Conservation (phyloP, 768 basidiomycete species). For the Cystofilobasidium macerans region DNA sequence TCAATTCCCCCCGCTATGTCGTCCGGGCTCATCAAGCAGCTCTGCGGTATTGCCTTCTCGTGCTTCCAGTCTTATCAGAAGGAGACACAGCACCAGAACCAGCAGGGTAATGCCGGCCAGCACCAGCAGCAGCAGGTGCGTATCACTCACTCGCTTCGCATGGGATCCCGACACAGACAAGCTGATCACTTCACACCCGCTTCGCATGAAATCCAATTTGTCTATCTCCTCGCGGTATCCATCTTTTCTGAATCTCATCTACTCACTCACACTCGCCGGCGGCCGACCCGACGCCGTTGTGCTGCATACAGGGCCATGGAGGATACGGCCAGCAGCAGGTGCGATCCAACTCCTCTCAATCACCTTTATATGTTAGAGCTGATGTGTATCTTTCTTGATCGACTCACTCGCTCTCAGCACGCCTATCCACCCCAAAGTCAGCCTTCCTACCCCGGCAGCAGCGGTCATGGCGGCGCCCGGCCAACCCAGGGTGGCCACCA, state of each 20-base stretch:
- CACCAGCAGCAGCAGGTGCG: conserved; percentile 3
- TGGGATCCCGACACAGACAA: no score
- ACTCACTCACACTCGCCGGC: no score
- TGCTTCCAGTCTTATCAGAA: conserved; percentile 2
- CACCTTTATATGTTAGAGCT: neutral
- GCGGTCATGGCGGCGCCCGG: neutral
- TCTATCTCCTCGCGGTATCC: no score
- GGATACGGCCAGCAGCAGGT: conserved; percentile 4
- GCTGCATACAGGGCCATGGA: no score
- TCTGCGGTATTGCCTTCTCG: neutral
- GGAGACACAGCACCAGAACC: conserved; percentile 7
- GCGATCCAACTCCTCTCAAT: neutral
- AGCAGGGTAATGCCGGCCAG: neutral
- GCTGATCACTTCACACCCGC: no score
- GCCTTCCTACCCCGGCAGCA: neutral
- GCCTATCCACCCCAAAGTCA: conserved; percentile 21
- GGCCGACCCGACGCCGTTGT: no score
- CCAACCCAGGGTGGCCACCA: conserved; percentile 9
- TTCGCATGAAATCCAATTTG: no score
- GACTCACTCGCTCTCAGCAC: neutral
- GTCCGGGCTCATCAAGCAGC: neutral
- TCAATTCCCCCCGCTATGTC: neutral
- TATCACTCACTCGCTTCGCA: neutral
- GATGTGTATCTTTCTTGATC: no score
- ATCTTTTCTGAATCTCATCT: no score